Base-by-base conservation (phyloP, 176 grass and related monocot genomes). In the Musa beccarii region DNA sequence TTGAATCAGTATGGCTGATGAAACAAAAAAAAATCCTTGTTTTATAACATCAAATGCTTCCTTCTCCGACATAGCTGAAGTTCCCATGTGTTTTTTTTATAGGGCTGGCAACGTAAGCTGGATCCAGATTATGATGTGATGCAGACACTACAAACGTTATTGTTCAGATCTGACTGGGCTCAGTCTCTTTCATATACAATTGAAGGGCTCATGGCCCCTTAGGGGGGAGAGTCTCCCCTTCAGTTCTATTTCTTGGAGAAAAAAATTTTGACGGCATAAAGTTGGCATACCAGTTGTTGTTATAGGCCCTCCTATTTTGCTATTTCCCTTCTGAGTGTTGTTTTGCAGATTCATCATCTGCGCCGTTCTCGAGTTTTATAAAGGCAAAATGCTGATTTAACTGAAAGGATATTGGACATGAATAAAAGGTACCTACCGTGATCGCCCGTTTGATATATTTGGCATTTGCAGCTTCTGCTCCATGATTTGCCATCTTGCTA, bases 71-170 rank as follows among this genome's bases (percentile, higher is more conserved):
- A 2, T 11, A 2, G 9, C 19, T 24, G 13, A 54, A 73, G 17
- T 56, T 81, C 63, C 15, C 52, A 59, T 51, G 11, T 63, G n/a
- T 12, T 28, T 72, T 29, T 22, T 82, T 83, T 73, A 63, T 70
- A 99, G 96, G 91, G 96, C 61, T 99, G 96, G 96, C 96, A 99
- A 80, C 89, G 91, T 69, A 99, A 99, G 71, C 66, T 99, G 81
- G 96, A 99, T 88, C 96, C 96, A 28, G 91, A 89, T 72, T 99
- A 92, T 80, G 85, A 99, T 84, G 86, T 99, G 55, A 99, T 99
- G 96, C 92, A 86, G 74, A 99, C 96, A 63, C 76, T 99, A 3
- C 86, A 87, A 59, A 84, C 84, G 11, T 83, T 99, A 78, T 77
- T 95, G 78, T 99, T 99, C 21, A 99, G 89, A 83, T 86, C 89